Conservation (phyloP, 306 rosid genomes). For the Begonia peltatifolia region DNA sequence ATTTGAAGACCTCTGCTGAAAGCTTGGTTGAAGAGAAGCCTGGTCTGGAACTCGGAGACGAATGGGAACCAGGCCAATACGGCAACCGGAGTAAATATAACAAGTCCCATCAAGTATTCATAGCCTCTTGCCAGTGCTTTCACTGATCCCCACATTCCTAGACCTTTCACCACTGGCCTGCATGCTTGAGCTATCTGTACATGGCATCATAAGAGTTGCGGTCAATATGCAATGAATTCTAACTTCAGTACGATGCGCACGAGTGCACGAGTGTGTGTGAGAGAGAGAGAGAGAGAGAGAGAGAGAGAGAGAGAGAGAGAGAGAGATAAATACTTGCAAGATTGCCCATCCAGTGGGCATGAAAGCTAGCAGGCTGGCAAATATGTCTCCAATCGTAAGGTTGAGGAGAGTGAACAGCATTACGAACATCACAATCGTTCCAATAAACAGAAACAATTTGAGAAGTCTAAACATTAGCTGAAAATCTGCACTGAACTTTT, state of each 20-base stretch:
- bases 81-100: constrained; percentile 59
- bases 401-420: constrained; percentile 54
- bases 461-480: constrained; percentile 95
- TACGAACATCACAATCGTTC: constrained; percentile 33
- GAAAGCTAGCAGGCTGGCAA: constrained; percentile 75
- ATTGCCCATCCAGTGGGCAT: constrained; percentile 95
- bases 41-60: constrained; percentile 87
- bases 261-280: background rate
- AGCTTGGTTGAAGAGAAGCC: constrained; percentile 88
- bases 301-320: too few species aligned
- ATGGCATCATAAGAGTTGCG: background rate
- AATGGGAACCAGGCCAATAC: constrained; percentile 92
- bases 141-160: constrained; percentile 94
- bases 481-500: constrained; percentile 86
- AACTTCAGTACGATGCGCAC: background rate
- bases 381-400: constrained; percentile 75
- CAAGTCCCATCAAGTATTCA: constrained; percentile 77
- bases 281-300: background rate
- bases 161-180: constrained; percentile 44
- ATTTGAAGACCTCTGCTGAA: constrained; percentile 98
- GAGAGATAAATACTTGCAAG: constrained; percentile 39
- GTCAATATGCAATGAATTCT: background rate
- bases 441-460: constrained; percentile 66
- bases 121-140: constrained; percentile 83
- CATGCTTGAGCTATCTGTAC: constrained; percentile 79